Base-by-base conservation (phyloP, 768 basidiomycete species). In the Glaciozyma martinii region DNA sequence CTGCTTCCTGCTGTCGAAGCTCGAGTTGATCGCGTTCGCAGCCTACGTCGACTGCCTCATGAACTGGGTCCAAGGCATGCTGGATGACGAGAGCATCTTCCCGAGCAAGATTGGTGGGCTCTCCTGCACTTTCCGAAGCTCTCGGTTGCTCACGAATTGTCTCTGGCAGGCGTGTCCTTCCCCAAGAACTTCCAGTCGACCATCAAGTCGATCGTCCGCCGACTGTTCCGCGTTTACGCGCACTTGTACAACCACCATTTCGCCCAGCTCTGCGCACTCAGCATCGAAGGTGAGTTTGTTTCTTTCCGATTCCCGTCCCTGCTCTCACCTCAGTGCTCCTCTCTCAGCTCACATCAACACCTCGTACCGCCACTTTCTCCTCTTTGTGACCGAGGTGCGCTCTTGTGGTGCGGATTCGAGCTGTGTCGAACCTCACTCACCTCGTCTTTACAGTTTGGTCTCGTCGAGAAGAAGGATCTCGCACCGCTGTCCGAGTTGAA, bases 211-310 rank as follows among this genome's bases (percentile, higher is more conserved):
- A 91, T 99, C 65, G 83, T 90, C 63, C 83, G 95, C 53, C 84
- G 95, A 32, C 77, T 99, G 61, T 99, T 99, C 82, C 84, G 95
- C 23, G 89, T 99, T 49, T 99, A 99, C 76, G 95, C 92, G 25
- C 95, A 99, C 76, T 86, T 98, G 74, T 99, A 99, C 80, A 94
- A 92, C 80, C 94, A 91, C 71, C 95, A 99, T 77, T 98, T 99
- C 76, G 95, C 98, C 73, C 94, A 98, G 73, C 90, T 98, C 65
- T 98, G 94, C 76, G 95, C 95, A 19, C 79, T 99, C 54, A 93
- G 93, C 8, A 97, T 99, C 59, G 95, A 99, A 83, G 94, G 94
- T 94, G 66, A 47, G 80, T 74, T 59, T 4, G 13, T 21, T n/a
- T 18, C 21, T 10, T 15, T 18, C 3, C 52, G n/a, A 50, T 27